Conservation (phyloP, 805 yeast genomes). For the Kodamaea laetipori region DNA sequence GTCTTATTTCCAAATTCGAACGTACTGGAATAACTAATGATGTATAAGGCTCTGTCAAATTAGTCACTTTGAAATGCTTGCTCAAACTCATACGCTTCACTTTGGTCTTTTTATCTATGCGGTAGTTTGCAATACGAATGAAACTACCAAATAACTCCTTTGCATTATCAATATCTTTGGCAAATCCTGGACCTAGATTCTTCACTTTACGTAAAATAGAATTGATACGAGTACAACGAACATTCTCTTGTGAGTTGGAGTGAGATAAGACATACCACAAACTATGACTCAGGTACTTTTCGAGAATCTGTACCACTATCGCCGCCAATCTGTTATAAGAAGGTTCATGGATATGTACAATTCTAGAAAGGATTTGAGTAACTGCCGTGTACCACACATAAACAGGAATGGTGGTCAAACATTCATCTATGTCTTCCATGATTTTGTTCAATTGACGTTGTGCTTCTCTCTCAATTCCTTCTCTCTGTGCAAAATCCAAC, state of each 20-base stretch:
- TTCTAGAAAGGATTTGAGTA: constrained; percentile 82
- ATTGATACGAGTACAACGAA: constrained; percentile 31
- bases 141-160: constrained; percentile 43
- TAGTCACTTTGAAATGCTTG: constrained; percentile 42
- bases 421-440: constrained; percentile 48
- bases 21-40: constrained; percentile 74
- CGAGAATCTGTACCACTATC: constrained; percentile 60
- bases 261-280: constrained; percentile 84
- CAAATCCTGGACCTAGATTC: constrained; percentile 16
- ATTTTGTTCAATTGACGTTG: constrained; percentile 46
- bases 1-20: constrained; percentile 64
- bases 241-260: constrained; percentile 52
- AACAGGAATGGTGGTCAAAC: constrained; percentile 48
- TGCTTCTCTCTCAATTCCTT: constrained; percentile 28
- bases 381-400: constrained; percentile 78
- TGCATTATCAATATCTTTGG: constrained; percentile 26
- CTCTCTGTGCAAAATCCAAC: constrained; percentile 68
- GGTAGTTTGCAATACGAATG: constrained; percentile 44
- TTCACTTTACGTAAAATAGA: constrained; percentile 24
- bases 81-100: constrained; percentile 37
- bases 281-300: constrained; percentile 75
- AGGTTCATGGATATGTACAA: constrained; percentile 59
- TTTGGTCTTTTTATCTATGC: constrained; percentile 38
- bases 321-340: constrained; percentile 57
- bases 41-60: constrained; percentile 31